These are phyloP conservation scores for Dioszegia aurantiaca DNA, from an alignment of 768 basidiomycete species.

Conservation along the genomic window DNA sequence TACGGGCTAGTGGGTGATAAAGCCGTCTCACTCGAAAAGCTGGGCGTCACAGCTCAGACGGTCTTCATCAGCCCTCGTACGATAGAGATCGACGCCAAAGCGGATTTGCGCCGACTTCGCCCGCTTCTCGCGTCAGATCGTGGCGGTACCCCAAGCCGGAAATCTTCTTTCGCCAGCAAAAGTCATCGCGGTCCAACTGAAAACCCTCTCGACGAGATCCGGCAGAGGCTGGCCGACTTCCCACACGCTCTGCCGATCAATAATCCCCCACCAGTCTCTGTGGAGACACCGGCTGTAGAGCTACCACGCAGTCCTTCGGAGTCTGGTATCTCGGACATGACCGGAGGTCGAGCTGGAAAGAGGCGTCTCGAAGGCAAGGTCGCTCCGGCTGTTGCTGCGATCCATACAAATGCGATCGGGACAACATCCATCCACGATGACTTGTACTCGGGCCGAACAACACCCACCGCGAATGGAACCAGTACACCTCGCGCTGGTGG, in stretches of 20 bases:
- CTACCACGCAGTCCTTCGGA: slow-evolving; percentile 63
- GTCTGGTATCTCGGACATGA: slow-evolving; percentile 63
- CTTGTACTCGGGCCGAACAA: slow-evolving; percentile 72
- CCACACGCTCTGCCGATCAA: slow-evolving; percentile 16
- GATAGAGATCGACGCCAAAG: slow-evolving; percentile 35
- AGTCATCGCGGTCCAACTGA: slow-evolving; percentile 36
- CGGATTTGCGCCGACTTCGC: slow-evolving; percentile 27
- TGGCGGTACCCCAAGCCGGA: slow-evolving; percentile 25
- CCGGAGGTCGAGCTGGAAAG: slow-evolving; percentile 43
- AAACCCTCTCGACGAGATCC: slow-evolving; percentile 43
- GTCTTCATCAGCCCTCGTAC: slow-evolving; percentile 67
- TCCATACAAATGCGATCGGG: slow-evolving; percentile 73
- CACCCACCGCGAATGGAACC: slow-evolving; percentile 55
- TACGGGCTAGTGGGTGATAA: slow-evolving; percentile 24
- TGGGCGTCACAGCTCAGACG: slow-evolving; percentile 85
- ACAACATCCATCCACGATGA: slow-evolving; percentile 64
- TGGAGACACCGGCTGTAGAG: slow-evolving; percentile 5
- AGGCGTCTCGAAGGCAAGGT: slow-evolving; percentile 75
- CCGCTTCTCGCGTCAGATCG: slow-evolving; percentile 24
- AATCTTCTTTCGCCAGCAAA: slow-evolving; percentile 43
- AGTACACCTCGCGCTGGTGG: slow-evolving; percentile 14
- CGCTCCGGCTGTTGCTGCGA: slow-evolving; percentile 79
- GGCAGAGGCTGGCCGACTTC: slow-evolving; percentile 32
- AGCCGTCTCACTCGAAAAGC: slow-evolving; percentile 63
- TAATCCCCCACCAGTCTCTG: background rate